Evolutionary conservation across 2,329 filamentous ascomycete species (phyloP).

Genomic region (Phialemoniopsis sp.): DNA sequence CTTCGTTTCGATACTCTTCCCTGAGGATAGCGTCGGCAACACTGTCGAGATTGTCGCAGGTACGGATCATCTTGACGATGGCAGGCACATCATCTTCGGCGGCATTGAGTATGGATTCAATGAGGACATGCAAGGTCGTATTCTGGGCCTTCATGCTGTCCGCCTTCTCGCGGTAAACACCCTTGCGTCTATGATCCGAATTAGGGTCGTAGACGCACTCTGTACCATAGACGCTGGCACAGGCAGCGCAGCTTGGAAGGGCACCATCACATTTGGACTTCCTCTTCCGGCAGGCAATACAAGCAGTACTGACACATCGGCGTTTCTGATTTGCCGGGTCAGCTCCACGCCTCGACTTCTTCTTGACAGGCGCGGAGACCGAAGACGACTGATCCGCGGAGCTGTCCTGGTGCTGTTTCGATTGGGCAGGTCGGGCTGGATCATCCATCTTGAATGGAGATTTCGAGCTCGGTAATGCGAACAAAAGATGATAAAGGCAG

Average conservation of each 20-base stretch:
- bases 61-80: conserved; percentile 82
- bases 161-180: conserved; percentile 91
- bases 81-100: conserved; percentile 79
- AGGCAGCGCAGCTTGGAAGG: conserved; percentile 89
- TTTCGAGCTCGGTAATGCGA: no score
- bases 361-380: conserved; percentile 26
- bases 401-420: no score
- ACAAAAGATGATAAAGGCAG: no score
- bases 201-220: conserved; percentile 94
- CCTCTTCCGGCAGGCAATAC: conserved; percentile 72
- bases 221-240: conserved; percentile 86
- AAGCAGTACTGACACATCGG: conserved; percentile 79
- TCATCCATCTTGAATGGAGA: no score
- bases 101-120: conserved; percentile 89
- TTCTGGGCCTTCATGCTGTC: conserved; percentile 83
- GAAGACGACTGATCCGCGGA: no score
- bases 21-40: conserved; percentile 51
- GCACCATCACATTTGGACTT: conserved; percentile 93
- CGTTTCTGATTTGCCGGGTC: conserved; percentile 56
- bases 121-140: conserved; percentile 84
- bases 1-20: conserved; percentile 35
- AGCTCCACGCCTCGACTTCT: conserved; percentile 45
- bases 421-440: no score
- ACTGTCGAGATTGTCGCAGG: conserved; percentile 66
- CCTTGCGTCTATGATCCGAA: conserved; percentile 92